phyloP scores from a whole-genome alignment of 441 rosid genomes.

The Croton setiger region DNA sequence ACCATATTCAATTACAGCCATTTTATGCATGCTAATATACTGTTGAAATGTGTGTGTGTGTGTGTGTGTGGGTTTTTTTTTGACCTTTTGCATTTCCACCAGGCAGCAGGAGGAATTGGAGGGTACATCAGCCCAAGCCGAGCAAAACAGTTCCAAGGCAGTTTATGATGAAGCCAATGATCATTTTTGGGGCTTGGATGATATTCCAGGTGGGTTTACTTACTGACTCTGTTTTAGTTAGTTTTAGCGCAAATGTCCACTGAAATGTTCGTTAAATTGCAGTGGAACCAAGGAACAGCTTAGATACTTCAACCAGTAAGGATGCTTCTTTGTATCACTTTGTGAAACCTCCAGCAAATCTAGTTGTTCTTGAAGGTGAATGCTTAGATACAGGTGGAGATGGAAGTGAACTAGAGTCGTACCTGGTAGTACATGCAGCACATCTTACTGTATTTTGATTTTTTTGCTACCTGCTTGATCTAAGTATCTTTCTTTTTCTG shows the following conservation, averaged over 20 bases:
- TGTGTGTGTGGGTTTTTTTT: too few species aligned
- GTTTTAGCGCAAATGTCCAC: constrained; percentile 5
- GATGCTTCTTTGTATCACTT: constrained; percentile 52
- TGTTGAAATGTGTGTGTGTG: neutral
- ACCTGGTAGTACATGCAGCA: constrained; percentile 61
- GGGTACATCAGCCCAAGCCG: constrained; percentile 35
- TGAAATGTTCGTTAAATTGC: constrained; percentile 21
- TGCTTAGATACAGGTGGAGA: constrained; percentile 69
- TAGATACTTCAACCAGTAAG: constrained; percentile 56
- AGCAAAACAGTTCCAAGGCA: constrained; percentile 33
- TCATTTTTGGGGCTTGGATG: constrained; percentile 67
- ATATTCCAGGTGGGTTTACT: constrained; percentile 56
- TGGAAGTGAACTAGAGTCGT: constrained; percentile 73
- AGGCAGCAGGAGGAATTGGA: constrained; percentile 60
- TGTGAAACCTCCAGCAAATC: constrained; percentile 86
- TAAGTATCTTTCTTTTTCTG: constrained; percentile 14
- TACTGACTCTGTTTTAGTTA: neutral
- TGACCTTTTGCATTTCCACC: constrained; percentile 12
- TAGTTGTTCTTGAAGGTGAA: constrained; percentile 90
- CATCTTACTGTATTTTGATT: constrained; percentile 13
- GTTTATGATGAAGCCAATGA: constrained; percentile 59
- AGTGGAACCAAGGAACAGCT: constrained; percentile 72
- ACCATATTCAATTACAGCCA: neutral
- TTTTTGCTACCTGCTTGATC: constrained; percentile 11
- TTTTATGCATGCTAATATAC: neutral